These are phyloP conservation scores for Blastomyces percursus DNA, from an alignment of 2,329 filamentous ascomycete genomes.

Conservation along the genomic window DNA sequence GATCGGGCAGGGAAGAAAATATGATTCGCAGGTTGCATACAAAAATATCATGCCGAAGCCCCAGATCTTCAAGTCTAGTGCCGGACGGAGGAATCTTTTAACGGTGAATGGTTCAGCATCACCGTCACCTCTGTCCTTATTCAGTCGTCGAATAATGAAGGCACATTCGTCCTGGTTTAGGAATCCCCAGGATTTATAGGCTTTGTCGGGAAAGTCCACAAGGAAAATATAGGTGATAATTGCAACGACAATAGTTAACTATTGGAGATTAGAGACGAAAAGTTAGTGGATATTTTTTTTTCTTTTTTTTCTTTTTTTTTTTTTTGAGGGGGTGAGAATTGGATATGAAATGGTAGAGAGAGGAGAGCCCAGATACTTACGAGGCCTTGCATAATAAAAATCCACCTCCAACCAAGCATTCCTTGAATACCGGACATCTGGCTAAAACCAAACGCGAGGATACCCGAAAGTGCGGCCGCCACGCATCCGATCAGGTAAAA, in stretches of 20 bases:
- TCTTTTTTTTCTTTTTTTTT: no score
- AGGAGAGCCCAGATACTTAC: constrained; percentile 6
- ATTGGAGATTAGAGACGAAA: neutral
- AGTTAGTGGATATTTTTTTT: no score
- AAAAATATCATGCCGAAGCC: constrained; percentile 44
- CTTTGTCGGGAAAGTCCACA: constrained; percentile 28
- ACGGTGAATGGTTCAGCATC: constrained; percentile 39
- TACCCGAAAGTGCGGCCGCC: constrained; percentile 39
- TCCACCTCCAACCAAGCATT: constrained; percentile 42
- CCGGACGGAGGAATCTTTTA: constrained; percentile 29
- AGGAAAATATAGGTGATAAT: constrained; percentile 26
- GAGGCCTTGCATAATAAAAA: constrained; percentile 44
- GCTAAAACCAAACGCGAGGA: constrained; percentile 35
- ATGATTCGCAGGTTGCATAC: constrained; percentile 9
- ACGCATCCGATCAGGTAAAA: constrained; percentile 43
- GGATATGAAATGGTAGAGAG: neutral
- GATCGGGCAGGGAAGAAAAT: neutral
- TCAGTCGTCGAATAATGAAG: constrained; percentile 42
- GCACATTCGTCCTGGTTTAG: constrained; percentile 32
- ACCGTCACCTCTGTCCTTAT: constrained; percentile 44
- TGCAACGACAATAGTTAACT: constrained; percentile 19
- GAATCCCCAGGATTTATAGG: constrained; percentile 25
- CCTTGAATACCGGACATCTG: constrained; percentile 35
- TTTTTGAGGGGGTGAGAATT: no score
- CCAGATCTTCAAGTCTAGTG: constrained; percentile 44